Conservation (phyloP, 257 asterid genomes). For the Jacaranda mimosifolia region DNA sequence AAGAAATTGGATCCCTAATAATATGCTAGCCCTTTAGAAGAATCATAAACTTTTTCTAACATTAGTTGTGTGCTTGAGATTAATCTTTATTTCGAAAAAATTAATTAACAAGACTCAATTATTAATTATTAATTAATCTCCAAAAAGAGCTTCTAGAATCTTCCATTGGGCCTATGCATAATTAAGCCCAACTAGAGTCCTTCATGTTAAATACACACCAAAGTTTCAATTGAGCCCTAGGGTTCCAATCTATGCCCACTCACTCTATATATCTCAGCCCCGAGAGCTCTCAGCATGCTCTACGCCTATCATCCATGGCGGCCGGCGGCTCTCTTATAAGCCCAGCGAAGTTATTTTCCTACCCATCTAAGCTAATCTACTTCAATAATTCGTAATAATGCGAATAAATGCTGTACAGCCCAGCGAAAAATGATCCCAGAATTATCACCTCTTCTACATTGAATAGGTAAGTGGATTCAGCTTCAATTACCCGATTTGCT, state of each 20-base stretch:
- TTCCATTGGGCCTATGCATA: not conserved
- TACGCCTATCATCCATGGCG: constrained; percentile 5
- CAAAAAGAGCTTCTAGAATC: not conserved
- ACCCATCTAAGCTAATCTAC: not conserved
- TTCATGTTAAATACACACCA: not conserved
- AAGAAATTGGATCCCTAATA: too few relatives aligned
- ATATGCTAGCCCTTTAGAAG: too few relatives aligned
- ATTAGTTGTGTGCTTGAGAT: too few relatives aligned
- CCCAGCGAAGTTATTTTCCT: not conserved
- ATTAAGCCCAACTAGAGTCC: not conserved
- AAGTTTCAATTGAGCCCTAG: constrained; percentile 17
- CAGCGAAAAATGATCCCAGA: too few relatives aligned
- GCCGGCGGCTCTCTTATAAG: not conserved
- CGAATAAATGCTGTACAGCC: too few relatives aligned
- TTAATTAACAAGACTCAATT: too few relatives aligned
- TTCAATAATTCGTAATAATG: not conserved
- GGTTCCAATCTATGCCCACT: not conserved
- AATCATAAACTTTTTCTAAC: too few relatives aligned
- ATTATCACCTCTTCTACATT: not conserved
- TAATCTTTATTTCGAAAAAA: too few relatives aligned
- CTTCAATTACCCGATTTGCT: not conserved
- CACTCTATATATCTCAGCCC: not conserved
- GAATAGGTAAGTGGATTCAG: not conserved
- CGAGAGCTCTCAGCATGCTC: not conserved
- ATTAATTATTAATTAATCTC: not conserved